Conservation (phyloP, 1,284 basidiomycete species). For the Trichosporon ovoides region DNA sequence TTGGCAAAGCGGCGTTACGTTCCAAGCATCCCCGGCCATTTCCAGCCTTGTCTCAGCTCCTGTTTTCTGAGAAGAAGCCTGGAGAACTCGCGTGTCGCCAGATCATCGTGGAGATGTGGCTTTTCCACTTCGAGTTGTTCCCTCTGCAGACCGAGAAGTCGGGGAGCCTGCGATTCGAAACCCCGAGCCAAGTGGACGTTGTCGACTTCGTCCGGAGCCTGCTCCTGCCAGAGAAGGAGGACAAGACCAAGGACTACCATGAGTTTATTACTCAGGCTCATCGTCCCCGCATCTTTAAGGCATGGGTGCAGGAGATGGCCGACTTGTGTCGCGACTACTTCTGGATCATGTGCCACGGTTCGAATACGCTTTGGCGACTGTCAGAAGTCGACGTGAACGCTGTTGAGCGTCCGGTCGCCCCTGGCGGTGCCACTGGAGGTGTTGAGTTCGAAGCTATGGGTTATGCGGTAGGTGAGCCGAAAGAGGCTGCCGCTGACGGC, state of each 20-base stretch:
- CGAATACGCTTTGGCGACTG: constrained; percentile 83
- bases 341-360: constrained; percentile 94
- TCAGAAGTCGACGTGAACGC: constrained; percentile 71
- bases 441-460: constrained; percentile 97
- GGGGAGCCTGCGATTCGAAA: constrained; percentile 29
- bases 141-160: constrained; percentile 9
- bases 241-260: constrained; percentile 53
- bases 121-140: constrained; percentile 78
- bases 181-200: constrained; percentile 19
- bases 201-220: constrained; percentile 35
- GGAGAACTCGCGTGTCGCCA: constrained; percentile 86
- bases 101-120: constrained; percentile 78
- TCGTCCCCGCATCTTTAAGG: constrained; percentile 78
- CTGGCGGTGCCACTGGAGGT: constrained; percentile 96
- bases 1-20: constrained; percentile 61
- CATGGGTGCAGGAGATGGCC: constrained; percentile 79
- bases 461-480: constrained; percentile 65
- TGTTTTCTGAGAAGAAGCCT: constrained; percentile 96
- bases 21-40: constrained; percentile 81
- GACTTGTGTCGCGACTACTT: constrained; percentile 94
- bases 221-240: constrained; percentile 40
- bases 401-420: constrained; percentile 86
- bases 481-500: background rate
- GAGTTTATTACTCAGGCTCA: constrained; percentile 84
- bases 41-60: constrained; percentile 68